Base-by-base conservation (phyloP, 768 basidiomycete genomes). In the Rhodosporidiobolus sp. region DNA sequence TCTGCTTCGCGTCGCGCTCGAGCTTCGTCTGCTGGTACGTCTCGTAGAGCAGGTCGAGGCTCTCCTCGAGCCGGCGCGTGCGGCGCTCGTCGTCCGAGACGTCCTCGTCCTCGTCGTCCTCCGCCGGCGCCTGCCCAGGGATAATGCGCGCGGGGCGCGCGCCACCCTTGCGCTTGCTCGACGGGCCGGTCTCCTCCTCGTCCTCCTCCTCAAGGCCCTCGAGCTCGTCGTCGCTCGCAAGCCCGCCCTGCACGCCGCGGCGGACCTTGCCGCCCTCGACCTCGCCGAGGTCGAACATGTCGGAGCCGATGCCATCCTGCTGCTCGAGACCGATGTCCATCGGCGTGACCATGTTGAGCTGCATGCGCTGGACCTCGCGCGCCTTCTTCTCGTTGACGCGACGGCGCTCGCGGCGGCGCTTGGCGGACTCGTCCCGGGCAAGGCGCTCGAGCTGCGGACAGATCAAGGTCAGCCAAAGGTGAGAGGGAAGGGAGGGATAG, bases 341-440 rank as follows among this genome's bases (percentile, higher is more conserved):
- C n/a, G 96, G 96, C 28, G 93, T 92, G 20, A 90, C 91, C 96
- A 99, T 99, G 79, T 91, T 89, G 57, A 98, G 85, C 80, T 98
- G 96, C 87, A 98, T 90, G 63, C 94, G 89, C 79, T 92, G 91
- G 52, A 98, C 88, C 1, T 92, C 91, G 75, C 89, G 87, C 38
- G 86, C 85, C 82, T 90, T 92, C 78, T 90, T 84, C 83, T 98
- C 96, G 81, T 97, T 97, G 4, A 89, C 87, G 48, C 88, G 86
- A 65, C 93, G 87, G 64, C 90, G 86, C 76, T 92, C 90, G 14
- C 90, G 89, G 80, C 92, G 93, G 52, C 86, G 80, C 58, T 88
- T 87, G 38, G 88, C 86, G 52, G 85, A 84, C 43, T 86, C 88
- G 82, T 92, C 94, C 1, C 86, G 84, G 72, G 92, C 91, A 22